Percentiles rank a stretch among this genome's conserved stretches.
Evolutionary conservation across 1,139 yeast species (phyloP).

Genomic region (Yamadazyma atlantica): DNA sequence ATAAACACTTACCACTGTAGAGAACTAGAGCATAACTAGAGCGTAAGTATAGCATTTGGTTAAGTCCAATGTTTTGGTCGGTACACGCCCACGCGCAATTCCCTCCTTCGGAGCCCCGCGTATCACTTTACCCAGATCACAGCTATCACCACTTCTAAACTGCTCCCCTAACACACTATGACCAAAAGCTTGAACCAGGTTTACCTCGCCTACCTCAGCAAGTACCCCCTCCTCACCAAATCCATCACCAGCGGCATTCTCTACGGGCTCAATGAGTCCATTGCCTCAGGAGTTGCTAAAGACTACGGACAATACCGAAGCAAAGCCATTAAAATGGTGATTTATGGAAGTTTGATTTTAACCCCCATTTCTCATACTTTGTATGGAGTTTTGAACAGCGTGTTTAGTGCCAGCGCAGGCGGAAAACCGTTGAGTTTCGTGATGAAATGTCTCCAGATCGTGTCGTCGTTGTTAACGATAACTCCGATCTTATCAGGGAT

Average conservation of each 20-base stretch:
- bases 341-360: slow-evolving; percentile 67
- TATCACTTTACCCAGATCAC: not conserved
- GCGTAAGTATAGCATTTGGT: no score
- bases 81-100: no score
- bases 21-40: no score
- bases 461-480: slow-evolving; percentile 58
- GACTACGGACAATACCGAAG: slow-evolving; percentile 29
- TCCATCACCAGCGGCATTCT: slow-evolving; percentile 58
- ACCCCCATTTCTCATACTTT: slow-evolving; percentile 76
- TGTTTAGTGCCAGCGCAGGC: slow-evolving; percentile 24
- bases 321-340: slow-evolving; percentile 57
- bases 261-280: slow-evolving; percentile 57
- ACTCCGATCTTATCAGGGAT: slow-evolving; percentile 63
- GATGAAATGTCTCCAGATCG: slow-evolving; percentile 55
- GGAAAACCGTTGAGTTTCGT: slow-evolving; percentile 35
- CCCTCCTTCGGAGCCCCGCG: not conserved
- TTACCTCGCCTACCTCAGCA: slow-evolving; percentile 43
- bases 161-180: no score
- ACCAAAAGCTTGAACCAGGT: slow-evolving; percentile 16
- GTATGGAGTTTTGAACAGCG: slow-evolving; percentile 45
- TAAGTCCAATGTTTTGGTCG: no score
- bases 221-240: slow-evolving; percentile 60
- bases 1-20: no score
- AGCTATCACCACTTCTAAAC: no score
- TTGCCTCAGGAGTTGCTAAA: slow-evolving; percentile 54